phyloP scores from a whole-genome alignment of 2,329 filamentous ascomycete genomes.

The Ophiostoma sp. region DNA sequence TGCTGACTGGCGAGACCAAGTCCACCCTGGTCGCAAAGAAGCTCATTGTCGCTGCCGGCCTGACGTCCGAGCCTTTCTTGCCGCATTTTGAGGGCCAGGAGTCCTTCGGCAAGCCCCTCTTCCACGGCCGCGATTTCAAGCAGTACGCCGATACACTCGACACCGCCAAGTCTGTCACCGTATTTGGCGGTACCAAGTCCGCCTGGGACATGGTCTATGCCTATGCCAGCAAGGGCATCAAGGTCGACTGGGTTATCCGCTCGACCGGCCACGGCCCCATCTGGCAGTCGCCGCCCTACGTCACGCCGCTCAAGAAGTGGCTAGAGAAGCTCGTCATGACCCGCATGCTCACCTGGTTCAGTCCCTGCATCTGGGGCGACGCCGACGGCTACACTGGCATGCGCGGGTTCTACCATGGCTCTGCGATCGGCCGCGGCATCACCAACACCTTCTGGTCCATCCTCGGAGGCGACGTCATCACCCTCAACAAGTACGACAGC shows the following conservation, averaged over 20 bases:
- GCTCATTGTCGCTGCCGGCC: slow-evolving; percentile 51
- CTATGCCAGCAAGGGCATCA: slow-evolving; percentile 49
- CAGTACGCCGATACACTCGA: slow-evolving; percentile 39
- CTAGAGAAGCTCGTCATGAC: slow-evolving; percentile 62
- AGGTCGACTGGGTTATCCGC: slow-evolving; percentile 57
- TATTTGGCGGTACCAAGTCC: slow-evolving; percentile 60
- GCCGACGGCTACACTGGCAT: slow-evolving; percentile 54
- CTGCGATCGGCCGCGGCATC: slow-evolving; percentile 50
- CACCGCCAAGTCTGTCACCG: slow-evolving; percentile 42
- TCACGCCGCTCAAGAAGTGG: slow-evolving; percentile 62
- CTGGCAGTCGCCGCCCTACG: slow-evolving; percentile 54
- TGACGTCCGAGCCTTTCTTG: slow-evolving; percentile 47
- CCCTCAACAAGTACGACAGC: slow-evolving; percentile 48
- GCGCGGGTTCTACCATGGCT: slow-evolving; percentile 53
- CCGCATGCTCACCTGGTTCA: slow-evolving; percentile 66
- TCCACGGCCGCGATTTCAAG: slow-evolving; percentile 46
- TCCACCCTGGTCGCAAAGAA: slow-evolving; percentile 39
- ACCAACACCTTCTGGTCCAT: slow-evolving; percentile 54
- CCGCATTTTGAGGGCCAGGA: slow-evolving; percentile 45
- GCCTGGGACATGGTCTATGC: slow-evolving; percentile 61
- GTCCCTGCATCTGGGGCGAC: slow-evolving; percentile 66
- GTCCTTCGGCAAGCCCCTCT: slow-evolving; percentile 42
- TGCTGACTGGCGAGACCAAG: slow-evolving; percentile 25
- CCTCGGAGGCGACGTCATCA: slow-evolving; percentile 50
- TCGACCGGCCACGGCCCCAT: slow-evolving; percentile 51